Evolutionary conservation across 2,329 filamentous ascomycete species (phyloP).

Genomic region (Fonsecaea pedrosoi): DNA sequence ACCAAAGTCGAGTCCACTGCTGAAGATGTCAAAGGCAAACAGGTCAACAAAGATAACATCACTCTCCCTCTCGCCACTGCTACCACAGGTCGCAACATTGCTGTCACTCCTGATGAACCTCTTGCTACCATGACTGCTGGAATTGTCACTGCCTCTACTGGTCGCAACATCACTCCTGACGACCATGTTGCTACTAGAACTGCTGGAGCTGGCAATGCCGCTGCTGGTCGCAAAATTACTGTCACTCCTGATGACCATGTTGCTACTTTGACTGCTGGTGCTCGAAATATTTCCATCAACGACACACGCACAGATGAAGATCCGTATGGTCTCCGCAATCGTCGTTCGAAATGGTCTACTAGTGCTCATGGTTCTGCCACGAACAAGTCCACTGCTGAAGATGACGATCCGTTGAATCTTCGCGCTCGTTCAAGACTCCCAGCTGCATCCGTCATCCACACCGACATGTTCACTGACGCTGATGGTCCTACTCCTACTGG

Average conservation of each 20-base stretch:
- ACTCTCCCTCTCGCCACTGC: not conserved
- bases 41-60: not conserved
- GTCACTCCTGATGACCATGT: not conserved
- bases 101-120: not conserved
- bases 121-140: too few species aligned
- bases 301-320: not conserved
- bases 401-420: not conserved
- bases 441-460: not conserved
- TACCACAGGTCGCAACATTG: not conserved
- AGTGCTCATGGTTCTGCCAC: too few species aligned
- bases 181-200: not conserved
- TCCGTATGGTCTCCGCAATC: not conserved
- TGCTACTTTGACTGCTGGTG: not conserved
- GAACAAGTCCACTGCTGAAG: not conserved
- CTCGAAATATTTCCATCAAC: not conserved
- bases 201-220: not conserved
- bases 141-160: not conserved
- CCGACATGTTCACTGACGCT: not conserved
- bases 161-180: not conserved
- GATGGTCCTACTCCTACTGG: not conserved
- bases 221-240: not conserved
- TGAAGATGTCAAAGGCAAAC: not conserved
- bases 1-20: not conserved
- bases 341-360: not conserved
- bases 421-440: not conserved